Evolutionary conservation across 1,139 yeast species (phyloP).

Genomic region (Diutina neorugosa): DNA sequence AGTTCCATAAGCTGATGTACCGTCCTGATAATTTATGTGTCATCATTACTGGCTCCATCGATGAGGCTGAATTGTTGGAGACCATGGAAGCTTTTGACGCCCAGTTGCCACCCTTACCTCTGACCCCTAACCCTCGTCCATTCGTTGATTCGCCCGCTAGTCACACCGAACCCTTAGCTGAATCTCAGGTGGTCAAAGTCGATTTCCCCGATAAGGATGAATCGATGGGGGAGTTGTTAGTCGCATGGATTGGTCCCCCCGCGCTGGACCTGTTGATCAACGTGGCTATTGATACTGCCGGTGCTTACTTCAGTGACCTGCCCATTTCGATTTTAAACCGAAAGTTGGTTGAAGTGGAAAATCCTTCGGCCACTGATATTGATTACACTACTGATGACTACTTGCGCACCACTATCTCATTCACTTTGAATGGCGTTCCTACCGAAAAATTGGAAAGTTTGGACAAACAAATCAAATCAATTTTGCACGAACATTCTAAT

Average conservation of each 20-base stretch:
- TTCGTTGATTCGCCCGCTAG: slow-evolving; percentile 56
- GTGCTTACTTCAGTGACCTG: slow-evolving; percentile 69
- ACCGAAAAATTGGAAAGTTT: slow-evolving; percentile 45
- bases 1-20: slow-evolving; percentile 62
- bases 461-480: slow-evolving; percentile 35
- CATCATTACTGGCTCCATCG: slow-evolving; percentile 75
- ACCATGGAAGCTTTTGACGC: slow-evolving; percentile 55
- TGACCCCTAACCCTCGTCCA: slow-evolving; percentile 43
- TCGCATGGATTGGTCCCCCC: slow-evolving; percentile 80
- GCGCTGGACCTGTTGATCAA: slow-evolving; percentile 39
- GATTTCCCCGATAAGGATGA: slow-evolving; percentile 89
- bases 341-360: slow-evolving; percentile 65
- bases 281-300: slow-evolving; percentile 59
- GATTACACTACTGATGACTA: slow-evolving; percentile 63
- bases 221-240: slow-evolving; percentile 60
- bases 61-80: slow-evolving; percentile 54
- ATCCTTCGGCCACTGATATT: slow-evolving; percentile 70
- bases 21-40: slow-evolving; percentile 78
- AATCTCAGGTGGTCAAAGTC: slow-evolving; percentile 34
- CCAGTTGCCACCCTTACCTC: slow-evolving; percentile 31
- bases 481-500: slow-evolving; percentile 39
- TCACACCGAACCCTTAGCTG: slow-evolving; percentile 30
- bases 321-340: slow-evolving; percentile 58
- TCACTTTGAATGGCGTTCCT: slow-evolving; percentile 68
- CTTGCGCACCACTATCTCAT: slow-evolving; percentile 42